Evolutionary conservation across 73 alveolate species (phyloP).

Genomic region (Effrenium voratum): DNA sequence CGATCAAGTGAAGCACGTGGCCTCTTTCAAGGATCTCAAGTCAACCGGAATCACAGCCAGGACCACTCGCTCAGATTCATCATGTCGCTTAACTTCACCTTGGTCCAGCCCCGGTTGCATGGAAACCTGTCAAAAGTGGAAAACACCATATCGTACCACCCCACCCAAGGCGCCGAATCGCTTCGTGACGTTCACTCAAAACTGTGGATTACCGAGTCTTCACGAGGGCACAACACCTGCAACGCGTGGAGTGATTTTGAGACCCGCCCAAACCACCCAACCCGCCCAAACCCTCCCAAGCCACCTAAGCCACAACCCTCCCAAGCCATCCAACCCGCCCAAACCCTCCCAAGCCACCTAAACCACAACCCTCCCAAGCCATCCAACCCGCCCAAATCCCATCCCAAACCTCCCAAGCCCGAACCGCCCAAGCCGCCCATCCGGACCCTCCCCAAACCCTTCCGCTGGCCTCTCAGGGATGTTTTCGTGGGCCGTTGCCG

Average conservation of each 20-base stretch:
- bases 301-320: not conserved
- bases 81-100: no score
- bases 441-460: no score
- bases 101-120: no score
- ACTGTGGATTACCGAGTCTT: not conserved
- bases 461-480: no score
- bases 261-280: not conserved
- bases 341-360: not conserved
- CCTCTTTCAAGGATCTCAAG: no score
- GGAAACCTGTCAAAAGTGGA: no score
- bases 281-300: not conserved
- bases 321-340: not conserved
- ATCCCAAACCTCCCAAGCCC: not conserved
- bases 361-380: not conserved
- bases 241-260: not conserved
- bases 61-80: no score
- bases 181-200: not conserved
- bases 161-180: no score
- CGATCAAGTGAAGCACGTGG: no score
- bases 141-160: not conserved
- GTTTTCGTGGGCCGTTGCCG: no score
- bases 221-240: not conserved
- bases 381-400: not conserved
- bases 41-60: no score
- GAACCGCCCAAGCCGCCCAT: not conserved